A percentile compares a stretch with the other conserved stretches of the same genome.
Conservation (phyloP, 208 protist genomes). For the Acanthamoeba sp. region DNA sequence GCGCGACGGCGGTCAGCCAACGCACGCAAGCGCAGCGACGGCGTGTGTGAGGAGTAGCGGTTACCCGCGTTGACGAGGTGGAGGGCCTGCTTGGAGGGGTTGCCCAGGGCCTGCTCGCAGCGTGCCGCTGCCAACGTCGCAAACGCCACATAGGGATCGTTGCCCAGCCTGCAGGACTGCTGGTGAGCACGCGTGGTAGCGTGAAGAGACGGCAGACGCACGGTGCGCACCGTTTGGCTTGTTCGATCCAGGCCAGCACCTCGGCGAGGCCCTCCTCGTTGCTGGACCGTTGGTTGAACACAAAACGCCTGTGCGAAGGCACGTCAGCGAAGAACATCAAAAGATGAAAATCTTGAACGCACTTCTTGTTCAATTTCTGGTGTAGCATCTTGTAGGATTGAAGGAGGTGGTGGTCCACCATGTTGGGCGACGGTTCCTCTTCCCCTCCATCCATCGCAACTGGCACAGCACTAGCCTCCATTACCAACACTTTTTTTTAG, state of each 20-base stretch:
- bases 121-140: background rate
- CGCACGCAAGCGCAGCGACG: background rate
- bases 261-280: slow-evolving; percentile 13
- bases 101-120: slow-evolving; percentile 30
- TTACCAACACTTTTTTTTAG: no score
- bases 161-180: background rate
- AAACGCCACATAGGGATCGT: background rate
- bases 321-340: background rate
- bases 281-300: slow-evolving; percentile 17
- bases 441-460: background rate
- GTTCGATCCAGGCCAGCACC: slow-evolving; percentile 2
- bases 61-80: background rate
- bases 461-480: no score
- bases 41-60: background rate
- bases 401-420: background rate
- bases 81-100: slow-evolving; percentile 23
- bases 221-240: slow-evolving; percentile 2
- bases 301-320: background rate
- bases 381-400: background rate
- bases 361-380: slow-evolving; percentile 31
- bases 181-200: background rate
- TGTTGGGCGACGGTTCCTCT: slow-evolving; percentile 12
- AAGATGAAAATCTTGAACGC: background rate
- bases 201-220: background rate
- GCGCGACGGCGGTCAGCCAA: background rate